A percentile compares a stretch with the other conserved stretches of the same genome.
Conservation (phyloP, 208 protist genomes). For the Acanthamoeba castellanii region DNA sequence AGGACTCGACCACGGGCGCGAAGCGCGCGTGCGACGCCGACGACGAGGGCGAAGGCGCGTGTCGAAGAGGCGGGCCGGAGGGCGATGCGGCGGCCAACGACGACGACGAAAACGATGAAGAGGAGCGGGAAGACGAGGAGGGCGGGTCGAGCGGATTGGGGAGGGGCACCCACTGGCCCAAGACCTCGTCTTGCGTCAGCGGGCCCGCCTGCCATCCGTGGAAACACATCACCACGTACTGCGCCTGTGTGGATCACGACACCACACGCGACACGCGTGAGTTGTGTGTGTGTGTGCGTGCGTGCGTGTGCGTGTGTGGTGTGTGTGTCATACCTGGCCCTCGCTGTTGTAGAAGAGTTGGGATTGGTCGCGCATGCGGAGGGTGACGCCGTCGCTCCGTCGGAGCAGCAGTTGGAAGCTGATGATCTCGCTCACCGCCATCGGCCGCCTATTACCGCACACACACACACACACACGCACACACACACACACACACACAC, state of each 20-base stretch:
- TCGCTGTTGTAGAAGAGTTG: background rate
- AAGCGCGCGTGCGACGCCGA: background rate
- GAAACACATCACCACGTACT: constrained; percentile 12
- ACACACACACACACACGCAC: too few species aligned
- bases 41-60: background rate
- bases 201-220: background rate
- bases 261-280: background rate
- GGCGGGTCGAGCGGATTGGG: background rate
- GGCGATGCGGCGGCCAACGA: background rate
- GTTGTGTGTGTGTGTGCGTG: background rate
- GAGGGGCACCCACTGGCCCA: background rate
- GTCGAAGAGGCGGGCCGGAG: too few species aligned
- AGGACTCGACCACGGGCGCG: background rate
- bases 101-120: background rate
- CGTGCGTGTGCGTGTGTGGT: too few species aligned
- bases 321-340: background rate
- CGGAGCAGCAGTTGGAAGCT: background rate
- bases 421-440: background rate
- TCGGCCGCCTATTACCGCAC: background rate
- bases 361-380: background rate
- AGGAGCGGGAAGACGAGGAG: background rate
- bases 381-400: background rate
- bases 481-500: too few species aligned
- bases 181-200: background rate
- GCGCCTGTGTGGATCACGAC: background rate